These are phyloP conservation scores for Dysphania ambrosioides DNA, from an alignment of 148 eudicot species.

Conservation along the genomic window DNA sequence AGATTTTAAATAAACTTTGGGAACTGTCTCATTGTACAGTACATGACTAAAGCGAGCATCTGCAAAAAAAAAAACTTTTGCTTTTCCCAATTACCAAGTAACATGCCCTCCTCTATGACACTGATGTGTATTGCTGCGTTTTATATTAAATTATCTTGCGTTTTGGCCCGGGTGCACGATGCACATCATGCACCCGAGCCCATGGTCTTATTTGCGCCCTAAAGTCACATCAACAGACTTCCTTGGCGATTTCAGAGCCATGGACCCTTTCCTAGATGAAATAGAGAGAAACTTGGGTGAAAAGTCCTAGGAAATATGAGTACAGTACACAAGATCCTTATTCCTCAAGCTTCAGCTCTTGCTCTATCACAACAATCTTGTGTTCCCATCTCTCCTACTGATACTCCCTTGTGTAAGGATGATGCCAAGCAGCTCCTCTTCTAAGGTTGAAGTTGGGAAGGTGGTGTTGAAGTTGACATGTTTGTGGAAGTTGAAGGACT, in stretches of 20 bases:
- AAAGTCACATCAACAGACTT: conserved; percentile 39
- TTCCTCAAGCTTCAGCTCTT: conserved; percentile 62
- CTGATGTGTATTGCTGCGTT: no score
- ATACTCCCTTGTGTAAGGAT: conserved; percentile 43
- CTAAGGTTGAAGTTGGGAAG: conserved; percentile 48
- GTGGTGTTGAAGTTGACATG: conserved; percentile 49
- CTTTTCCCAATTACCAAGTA: no score
- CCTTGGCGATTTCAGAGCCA: conserved; percentile 72
- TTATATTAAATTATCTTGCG: no score
- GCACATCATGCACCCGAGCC: no score
- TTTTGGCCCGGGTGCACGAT: no score
- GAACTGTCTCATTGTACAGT: no score
- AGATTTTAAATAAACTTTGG: no score
- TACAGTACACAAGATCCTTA: conserved; percentile 78
- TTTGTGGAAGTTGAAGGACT: conserved; percentile 81
- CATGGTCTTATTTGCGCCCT: no score
- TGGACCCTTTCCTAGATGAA: conserved; percentile 92
- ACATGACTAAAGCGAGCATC: no score
- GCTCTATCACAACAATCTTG: conserved; percentile 59
- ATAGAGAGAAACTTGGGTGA: conserved; percentile 69
- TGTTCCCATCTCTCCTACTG: conserved; percentile 36
- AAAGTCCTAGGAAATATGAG: conserved; percentile 48
- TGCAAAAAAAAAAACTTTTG: no score
- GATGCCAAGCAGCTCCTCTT: conserved; percentile 59
- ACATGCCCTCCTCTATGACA: no score